These are phyloP conservation scores for Neurospora cerealis DNA, from an alignment of 495 filamentous ascomycete species.

Conservation along the genomic window DNA sequence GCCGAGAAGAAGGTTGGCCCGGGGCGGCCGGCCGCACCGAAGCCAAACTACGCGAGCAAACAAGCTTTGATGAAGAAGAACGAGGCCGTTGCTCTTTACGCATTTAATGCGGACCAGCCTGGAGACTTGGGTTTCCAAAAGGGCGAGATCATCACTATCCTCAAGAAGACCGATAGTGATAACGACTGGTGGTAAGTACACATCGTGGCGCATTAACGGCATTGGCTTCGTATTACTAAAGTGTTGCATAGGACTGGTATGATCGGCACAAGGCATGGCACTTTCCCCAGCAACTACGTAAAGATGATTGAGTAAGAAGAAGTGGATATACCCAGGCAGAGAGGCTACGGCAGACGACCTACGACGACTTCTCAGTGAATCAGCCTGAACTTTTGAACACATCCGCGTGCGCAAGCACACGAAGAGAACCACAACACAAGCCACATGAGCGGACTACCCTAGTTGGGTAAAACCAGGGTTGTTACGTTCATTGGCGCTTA, in stretches of 20 bases:
- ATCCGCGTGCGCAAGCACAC: not conserved
- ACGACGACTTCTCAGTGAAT: not conserved
- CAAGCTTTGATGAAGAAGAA: slow-evolving; percentile 61
- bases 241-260: slow-evolving; percentile 40
- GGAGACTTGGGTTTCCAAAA: slow-evolving; percentile 96
- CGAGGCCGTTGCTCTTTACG: slow-evolving; percentile 82
- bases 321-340: not conserved
- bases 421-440: not conserved
- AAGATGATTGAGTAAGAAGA: slow-evolving; percentile 30
- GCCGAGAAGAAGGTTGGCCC: slow-evolving; percentile 36
- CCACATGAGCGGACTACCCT: not conserved
- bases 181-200: slow-evolving; percentile 75
- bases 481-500: not conserved
- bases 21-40: slow-evolving; percentile 71
- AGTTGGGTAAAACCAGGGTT: not conserved
- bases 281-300: slow-evolving; percentile 49
- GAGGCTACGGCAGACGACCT: not conserved
- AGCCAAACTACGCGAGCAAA: slow-evolving; percentile 66
- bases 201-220: not conserved
- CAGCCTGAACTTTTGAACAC: not conserved
- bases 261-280: slow-evolving; percentile 42
- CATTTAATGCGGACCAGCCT: slow-evolving; percentile 86
- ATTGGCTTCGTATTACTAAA: slow-evolving; percentile 8
- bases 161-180: slow-evolving; percentile 88
- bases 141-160: slow-evolving; percentile 92